Percentiles rank a stretch among this genome's conserved stretches.
Evolutionary conservation across 78 protist species (phyloP).

Genomic region (Dictyostelium firmibasis): DNA sequence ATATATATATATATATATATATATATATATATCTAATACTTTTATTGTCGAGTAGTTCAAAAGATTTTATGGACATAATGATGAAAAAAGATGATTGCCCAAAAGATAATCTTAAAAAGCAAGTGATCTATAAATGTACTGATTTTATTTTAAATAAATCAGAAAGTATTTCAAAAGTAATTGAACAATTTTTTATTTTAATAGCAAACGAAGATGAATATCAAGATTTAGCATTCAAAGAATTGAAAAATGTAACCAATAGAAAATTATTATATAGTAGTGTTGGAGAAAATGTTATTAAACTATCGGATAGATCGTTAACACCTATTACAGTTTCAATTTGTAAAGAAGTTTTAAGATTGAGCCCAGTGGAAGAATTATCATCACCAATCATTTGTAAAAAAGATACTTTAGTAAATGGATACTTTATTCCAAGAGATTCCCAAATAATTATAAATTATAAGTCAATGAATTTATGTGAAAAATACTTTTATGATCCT

Average conservation of each 20-base stretch:
- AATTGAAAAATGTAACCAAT: background rate
- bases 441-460: background rate
- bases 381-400: background rate
- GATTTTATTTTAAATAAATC: background rate
- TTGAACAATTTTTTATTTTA: background rate
- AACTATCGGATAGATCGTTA: background rate
- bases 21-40: too few species aligned
- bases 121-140: background rate
- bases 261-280: background rate
- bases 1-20: too few species aligned
- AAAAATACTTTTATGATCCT: background rate
- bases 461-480: background rate
- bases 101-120: background rate
- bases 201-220: background rate
- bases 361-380: background rate
- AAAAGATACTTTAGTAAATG: background rate
- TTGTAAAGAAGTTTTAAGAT: background rate
- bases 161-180: background rate
- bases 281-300: background rate
- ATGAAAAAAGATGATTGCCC: background rate
- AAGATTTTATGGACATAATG: background rate
- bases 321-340: background rate
- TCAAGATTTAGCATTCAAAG: background rate
- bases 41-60: background rate
- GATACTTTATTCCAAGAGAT: background rate